phyloP scores from a whole-genome alignment of 2,329 filamentous ascomycete species.

The Clonostachys sp. region DNA sequence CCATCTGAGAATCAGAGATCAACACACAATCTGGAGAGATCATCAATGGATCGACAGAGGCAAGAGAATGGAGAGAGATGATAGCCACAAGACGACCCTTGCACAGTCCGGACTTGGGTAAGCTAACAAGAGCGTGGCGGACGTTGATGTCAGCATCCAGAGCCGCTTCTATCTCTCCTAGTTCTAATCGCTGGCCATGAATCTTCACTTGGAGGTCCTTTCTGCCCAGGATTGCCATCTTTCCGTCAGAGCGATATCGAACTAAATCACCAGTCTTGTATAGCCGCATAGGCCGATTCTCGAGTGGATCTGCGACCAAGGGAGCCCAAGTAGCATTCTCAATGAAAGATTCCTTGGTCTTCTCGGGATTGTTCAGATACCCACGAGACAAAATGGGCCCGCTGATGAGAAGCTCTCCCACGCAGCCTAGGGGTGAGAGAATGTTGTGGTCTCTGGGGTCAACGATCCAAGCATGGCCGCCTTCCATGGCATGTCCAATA shows the following conservation, averaged over 20 bases:
- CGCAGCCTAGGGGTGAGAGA: conserved; percentile 2
- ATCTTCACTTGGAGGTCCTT: conserved; percentile 55
- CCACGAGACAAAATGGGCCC: conserved; percentile 34
- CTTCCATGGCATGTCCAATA: conserved; percentile 3
- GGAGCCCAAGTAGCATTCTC: neutral
- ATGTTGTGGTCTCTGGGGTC: conserved; percentile 7
- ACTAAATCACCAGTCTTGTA: conserved; percentile 46
- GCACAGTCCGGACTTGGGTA: conserved; percentile 17
- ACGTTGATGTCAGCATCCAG: conserved; percentile 53
- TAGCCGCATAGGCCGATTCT: conserved; percentile 8
- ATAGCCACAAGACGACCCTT: conserved; percentile 3
- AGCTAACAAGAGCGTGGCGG: conserved; percentile 36
- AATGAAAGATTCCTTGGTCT: conserved; percentile 14
- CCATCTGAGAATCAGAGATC: too few relatives aligned
- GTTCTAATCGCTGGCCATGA: conserved; percentile 50
- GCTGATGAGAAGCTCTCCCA: conserved; percentile 9
- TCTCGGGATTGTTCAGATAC: conserved; percentile 32
- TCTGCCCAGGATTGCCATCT: conserved; percentile 38
- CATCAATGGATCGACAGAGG: too few relatives aligned
- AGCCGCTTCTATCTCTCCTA: conserved; percentile 27
- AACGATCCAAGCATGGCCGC: conserved; percentile 8
- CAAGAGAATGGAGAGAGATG: neutral
- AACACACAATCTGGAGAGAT: too few relatives aligned
- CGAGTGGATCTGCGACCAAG: neutral
- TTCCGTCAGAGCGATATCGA: conserved; percentile 28